Conservation (phyloP, 1,139 yeast genomes). For the Wickerhamomyces sp. region DNA sequence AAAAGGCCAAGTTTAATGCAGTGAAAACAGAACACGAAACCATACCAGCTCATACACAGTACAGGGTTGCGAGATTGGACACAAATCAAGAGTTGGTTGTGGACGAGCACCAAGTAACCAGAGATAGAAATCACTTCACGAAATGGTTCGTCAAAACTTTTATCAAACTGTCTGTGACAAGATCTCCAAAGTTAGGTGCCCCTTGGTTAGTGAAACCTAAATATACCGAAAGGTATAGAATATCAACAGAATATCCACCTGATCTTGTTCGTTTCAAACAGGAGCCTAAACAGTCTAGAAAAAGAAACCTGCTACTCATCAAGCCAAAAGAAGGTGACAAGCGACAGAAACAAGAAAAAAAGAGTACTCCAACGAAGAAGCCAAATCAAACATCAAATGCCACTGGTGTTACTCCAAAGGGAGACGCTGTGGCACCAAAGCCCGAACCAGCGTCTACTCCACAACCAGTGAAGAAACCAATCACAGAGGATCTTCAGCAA, state of each 20-base stretch:
- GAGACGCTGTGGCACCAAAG: slow-evolving; percentile 3
- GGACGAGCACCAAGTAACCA: slow-evolving; percentile 64
- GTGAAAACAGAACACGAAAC: slow-evolving; percentile 35
- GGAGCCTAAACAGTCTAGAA: slow-evolving; percentile 7
- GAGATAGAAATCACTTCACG: slow-evolving; percentile 86
- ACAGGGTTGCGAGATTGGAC: slow-evolving; percentile 54
- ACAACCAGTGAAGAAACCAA: slow-evolving; percentile 22
- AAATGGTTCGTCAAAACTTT: slow-evolving; percentile 88
- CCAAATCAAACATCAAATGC: no score
- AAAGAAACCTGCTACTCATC: slow-evolving; percentile 7
- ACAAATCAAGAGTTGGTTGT: slow-evolving; percentile 60
- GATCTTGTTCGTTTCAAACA: slow-evolving; percentile 36
- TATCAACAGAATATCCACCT: slow-evolving; percentile 53
- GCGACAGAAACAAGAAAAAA: slow-evolving; percentile 5
- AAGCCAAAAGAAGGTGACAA: slow-evolving; percentile 13
- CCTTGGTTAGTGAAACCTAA: slow-evolving; percentile 94
- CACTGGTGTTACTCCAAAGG: slow-evolving; percentile 3
- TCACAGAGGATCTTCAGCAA: slow-evolving; percentile 30
- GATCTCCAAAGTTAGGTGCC: slow-evolving; percentile 84
- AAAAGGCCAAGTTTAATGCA: slow-evolving; percentile 50
- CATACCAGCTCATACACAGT: slow-evolving; percentile 62
- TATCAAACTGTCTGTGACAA: slow-evolving; percentile 74
- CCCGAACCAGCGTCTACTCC: slow-evolving; percentile 11
- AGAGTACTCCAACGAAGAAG: slow-evolving; percentile 2
- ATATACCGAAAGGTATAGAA: slow-evolving; percentile 54